These are phyloP conservation scores for Pyracantha coccinea DNA, from an alignment of 331 rosid species.

Conservation along the genomic window DNA sequence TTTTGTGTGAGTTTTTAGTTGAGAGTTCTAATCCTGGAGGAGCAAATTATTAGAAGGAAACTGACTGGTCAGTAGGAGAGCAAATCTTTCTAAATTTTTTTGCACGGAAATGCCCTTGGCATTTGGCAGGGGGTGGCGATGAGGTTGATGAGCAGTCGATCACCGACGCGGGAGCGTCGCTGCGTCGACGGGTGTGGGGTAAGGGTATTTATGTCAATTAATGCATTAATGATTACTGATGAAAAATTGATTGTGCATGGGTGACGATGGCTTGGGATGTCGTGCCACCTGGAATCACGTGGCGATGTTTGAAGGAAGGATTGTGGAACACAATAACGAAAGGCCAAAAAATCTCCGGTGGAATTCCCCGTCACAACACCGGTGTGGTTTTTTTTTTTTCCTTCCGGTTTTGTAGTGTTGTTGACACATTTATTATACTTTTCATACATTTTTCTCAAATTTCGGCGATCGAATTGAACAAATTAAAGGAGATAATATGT, in stretches of 20 bases:
- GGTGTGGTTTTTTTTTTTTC: too few species aligned
- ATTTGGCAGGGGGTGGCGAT: neutral
- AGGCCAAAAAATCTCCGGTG: too few species aligned
- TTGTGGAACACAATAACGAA: too few species aligned
- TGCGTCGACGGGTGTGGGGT: neutral
- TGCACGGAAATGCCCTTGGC: slow-evolving; percentile 10
- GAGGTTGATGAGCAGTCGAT: neutral
- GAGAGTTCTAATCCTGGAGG: too few species aligned
- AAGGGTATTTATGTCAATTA: slow-evolving; percentile 15
- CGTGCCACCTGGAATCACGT: slow-evolving; percentile 16
- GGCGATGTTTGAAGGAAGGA: neutral
- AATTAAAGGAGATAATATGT: too few species aligned
- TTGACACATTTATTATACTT: too few species aligned
- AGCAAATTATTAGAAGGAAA: neutral
- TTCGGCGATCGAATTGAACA: fast-evolving
- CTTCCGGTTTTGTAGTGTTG: too few species aligned
- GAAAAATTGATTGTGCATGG: neutral
- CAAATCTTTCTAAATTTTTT: neutral
- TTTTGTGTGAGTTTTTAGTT: too few species aligned
- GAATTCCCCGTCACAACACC: too few species aligned
- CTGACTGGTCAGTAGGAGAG: neutral
- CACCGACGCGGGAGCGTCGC: slow-evolving; percentile 4
- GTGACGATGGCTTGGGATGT: neutral
- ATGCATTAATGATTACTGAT: neutral
- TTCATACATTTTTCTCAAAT: too few species aligned